Base-by-base conservation (phyloP, 2,329 filamentous ascomycete genomes). In the Aureobasidium musti region DNA sequence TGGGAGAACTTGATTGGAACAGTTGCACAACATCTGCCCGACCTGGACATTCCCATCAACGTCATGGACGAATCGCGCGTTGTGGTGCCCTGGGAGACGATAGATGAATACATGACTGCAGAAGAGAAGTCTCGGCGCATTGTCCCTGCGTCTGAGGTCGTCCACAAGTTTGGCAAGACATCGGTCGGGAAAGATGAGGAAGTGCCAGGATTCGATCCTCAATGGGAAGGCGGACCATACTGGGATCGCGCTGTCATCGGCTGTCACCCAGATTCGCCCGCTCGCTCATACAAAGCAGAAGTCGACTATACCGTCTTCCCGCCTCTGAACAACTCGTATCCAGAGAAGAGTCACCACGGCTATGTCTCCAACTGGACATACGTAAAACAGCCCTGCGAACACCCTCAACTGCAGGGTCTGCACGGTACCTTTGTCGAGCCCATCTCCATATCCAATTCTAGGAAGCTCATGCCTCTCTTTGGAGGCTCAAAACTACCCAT, bases 391-490 rank as follows among this genome's bases (percentile, higher is more conserved):
- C 76, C 78, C 0, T 84, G 82, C 67, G 73, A 77, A 26, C 78
- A 83, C 30, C 77, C 81, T 5, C 72, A 79, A 37, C 73, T 84
- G 4, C 78, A 80, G 67, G 76, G 75, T 19, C 71, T 80, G 0
- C 82, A 84, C 67, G 82, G 81, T 39, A 77, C 77, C 3, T 82
- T 84, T 61, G 77, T 83, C 35, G 80, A 82, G 63, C 82, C 82
- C 2, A 73, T 80, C n/a, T 80, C 80, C 3, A 75, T 79, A 4
- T 76, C 76, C 1, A 80, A 77, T n/a, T 79, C 80, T 0, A 74
- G 77, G 47, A 73, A 76, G 23, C 74, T 84, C 30, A 76, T 83
- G 56, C 82, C 82, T 8, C 71, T 84, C 1, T 84, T 84, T 52
- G 79, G 82, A 2, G 81, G 80, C 13, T 82, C 79, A 14, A 84